Percentiles rank a stretch among this genome's conserved stretches.
Conservation (phyloP, 805 yeast species). For the Saccharomyces eubayanus region DNA sequence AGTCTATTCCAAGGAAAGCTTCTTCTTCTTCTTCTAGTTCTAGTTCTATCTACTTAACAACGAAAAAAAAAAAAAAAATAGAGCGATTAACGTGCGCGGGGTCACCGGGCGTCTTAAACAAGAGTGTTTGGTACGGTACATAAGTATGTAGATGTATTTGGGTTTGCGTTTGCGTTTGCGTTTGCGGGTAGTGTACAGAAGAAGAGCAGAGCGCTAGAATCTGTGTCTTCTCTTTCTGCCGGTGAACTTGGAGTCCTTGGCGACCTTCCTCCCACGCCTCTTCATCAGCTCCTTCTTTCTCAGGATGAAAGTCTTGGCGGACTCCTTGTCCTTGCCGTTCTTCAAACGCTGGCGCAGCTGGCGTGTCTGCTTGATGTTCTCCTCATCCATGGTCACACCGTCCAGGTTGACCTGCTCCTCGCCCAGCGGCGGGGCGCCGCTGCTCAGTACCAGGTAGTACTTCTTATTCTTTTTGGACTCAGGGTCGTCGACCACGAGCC, state of each 20-base stretch:
- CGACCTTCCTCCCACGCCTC: constrained; percentile 83
- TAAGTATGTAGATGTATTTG: background rate
- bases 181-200: background rate
- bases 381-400: constrained; percentile 70
- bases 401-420: constrained; percentile 66
- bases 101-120: background rate
- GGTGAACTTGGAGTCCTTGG: constrained; percentile 83
- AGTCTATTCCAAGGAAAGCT: too few species aligned
- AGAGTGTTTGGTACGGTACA: background rate
- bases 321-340: constrained; percentile 39
- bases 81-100: background rate
- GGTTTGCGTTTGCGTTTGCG: too few species aligned
- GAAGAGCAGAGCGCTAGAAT: constrained; percentile 34
- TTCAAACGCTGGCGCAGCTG: background rate
- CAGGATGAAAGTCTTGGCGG: constrained; percentile 68
- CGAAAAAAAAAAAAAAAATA: background rate
- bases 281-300: constrained; percentile 92
- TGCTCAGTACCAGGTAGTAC: constrained; percentile 75
- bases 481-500: constrained; percentile 87
- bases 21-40: background rate
- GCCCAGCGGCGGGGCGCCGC: constrained; percentile 60
- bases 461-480: constrained; percentile 87
- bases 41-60: background rate
- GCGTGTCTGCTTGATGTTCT: constrained; percentile 30
- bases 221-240: constrained; percentile 72